Conservation (phyloP, 208 protist species). For the Angomonas ambiguus region DNA sequence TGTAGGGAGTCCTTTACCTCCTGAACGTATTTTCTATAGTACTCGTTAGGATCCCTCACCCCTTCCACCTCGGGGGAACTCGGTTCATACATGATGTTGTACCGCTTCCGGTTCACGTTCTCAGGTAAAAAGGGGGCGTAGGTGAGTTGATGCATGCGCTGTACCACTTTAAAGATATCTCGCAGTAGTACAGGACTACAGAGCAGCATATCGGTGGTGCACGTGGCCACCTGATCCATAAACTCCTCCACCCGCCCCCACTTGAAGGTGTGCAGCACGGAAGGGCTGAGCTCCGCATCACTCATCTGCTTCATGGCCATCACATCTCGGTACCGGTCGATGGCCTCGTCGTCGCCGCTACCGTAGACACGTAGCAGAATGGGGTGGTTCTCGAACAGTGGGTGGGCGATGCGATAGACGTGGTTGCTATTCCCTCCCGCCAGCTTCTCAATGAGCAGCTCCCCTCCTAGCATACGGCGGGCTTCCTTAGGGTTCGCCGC, state of each 20-base stretch:
- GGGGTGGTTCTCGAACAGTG: slow-evolving; percentile 44
- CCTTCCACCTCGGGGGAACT: slow-evolving; percentile 11
- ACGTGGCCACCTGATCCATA: slow-evolving; percentile 64
- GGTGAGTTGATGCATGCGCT: slow-evolving; percentile 52
- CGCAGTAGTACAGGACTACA: slow-evolving; percentile 41
- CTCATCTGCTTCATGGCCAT: slow-evolving; percentile 76
- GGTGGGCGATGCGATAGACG: slow-evolving; percentile 71
- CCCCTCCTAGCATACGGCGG: slow-evolving; percentile 45
- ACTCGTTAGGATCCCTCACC: slow-evolving; percentile 23
- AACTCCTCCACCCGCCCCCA: slow-evolving; percentile 87
- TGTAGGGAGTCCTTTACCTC: slow-evolving; percentile 24
- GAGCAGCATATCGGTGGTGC: slow-evolving; percentile 78
- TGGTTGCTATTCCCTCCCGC: slow-evolving; percentile 84
- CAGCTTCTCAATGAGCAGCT: slow-evolving; percentile 71
- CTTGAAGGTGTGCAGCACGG: slow-evolving; percentile 71
- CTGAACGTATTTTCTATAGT: slow-evolving; percentile 23
- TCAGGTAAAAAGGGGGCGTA: slow-evolving; percentile 55
- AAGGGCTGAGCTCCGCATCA: slow-evolving; percentile 54
- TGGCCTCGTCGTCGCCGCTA: slow-evolving; percentile 58
- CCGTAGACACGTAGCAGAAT: slow-evolving; percentile 80
- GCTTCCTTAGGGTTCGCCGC: slow-evolving; percentile 36
- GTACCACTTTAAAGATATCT: slow-evolving; percentile 51
- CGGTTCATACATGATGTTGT: slow-evolving; percentile 10
- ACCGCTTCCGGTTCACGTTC: slow-evolving; percentile 40
- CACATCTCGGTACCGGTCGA: slow-evolving; percentile 72